Evolutionary conservation across 225 moss, liverwort and hornwort genomes (phyloP).

Genomic region (Bryoerythrophyllum caledonicum): DNA sequence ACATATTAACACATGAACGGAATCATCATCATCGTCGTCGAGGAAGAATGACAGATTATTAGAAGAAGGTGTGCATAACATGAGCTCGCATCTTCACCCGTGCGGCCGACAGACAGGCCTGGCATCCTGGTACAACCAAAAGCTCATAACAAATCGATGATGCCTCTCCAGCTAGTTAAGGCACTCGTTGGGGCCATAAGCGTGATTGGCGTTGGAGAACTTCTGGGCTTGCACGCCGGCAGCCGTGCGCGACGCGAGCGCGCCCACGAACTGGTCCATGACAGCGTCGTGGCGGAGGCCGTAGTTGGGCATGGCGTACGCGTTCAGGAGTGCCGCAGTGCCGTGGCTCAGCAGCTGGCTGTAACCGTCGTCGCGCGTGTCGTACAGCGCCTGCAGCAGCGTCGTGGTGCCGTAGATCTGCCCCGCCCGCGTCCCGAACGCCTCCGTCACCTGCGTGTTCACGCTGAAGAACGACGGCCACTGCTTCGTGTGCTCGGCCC

Average conservation of each 20-base stretch:
- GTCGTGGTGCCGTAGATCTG: conserved; percentile 52
- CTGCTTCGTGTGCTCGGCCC: conserved; percentile 48
- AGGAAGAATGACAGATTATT: conserved; percentile 37
- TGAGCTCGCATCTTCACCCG: conserved; percentile 60
- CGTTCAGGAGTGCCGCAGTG: conserved; percentile 47
- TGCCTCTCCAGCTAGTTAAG: conserved; percentile 29
- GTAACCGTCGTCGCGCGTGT: conserved; percentile 48
- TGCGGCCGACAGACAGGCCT: conserved; percentile 64
- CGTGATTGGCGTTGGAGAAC: conserved; percentile 43
- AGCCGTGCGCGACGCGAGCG: conserved; percentile 36
- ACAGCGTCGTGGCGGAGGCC: conserved; percentile 42
- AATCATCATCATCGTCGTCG: not conserved
- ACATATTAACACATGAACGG: not conserved
- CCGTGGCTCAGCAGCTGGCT: conserved; percentile 58
- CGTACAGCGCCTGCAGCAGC: conserved; percentile 52
- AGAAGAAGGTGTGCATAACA: conserved; percentile 38
- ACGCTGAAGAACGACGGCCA: conserved; percentile 58
- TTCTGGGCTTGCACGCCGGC: conserved; percentile 46
- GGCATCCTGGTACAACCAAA: conserved; percentile 61
- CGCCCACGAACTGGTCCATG: conserved; percentile 46
- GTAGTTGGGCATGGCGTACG: conserved; percentile 51
- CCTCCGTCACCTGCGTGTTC: conserved; percentile 40
- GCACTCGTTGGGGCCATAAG: conserved; percentile 48
- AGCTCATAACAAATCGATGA: conserved; percentile 41
- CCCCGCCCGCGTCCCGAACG: conserved; percentile 39